A percentile compares a stretch with the other conserved stretches of the same genome.
These are phyloP conservation scores for Bolboschoenoplectus hybrid DNA, from an alignment of 202 grass and related monocot species.

Conservation along the genomic window DNA sequence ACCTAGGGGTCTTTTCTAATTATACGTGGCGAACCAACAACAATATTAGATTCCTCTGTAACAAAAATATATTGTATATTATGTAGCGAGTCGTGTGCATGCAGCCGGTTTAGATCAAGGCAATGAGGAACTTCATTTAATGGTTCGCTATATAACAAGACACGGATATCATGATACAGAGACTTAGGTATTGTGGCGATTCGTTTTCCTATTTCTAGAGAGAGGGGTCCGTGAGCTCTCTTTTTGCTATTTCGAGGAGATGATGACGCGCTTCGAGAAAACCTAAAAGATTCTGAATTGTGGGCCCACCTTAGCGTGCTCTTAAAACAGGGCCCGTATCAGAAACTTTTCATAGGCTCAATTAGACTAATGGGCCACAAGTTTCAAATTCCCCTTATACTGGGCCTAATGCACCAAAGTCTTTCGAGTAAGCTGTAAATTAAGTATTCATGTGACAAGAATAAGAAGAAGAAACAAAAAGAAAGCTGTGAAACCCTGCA, in stretches of 20 bases:
- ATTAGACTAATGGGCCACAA: not conserved
- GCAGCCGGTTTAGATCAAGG: not conserved
- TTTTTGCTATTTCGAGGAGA: conserved; percentile 9
- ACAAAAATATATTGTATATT: not conserved
- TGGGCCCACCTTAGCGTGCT: not conserved
- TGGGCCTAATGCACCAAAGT: not conserved
- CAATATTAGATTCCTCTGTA: not conserved
- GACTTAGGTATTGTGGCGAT: conserved; percentile 15
- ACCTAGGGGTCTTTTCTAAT: not conserved
- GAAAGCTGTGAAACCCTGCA: not conserved
- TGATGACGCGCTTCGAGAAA: not conserved
- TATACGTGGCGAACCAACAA: not conserved
- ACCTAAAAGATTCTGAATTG: not conserved
- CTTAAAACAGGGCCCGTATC: not conserved
- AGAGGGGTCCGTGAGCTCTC: not conserved
- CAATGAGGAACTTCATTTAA: not conserved
- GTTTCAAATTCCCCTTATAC: not conserved
- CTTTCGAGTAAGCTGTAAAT: not conserved
- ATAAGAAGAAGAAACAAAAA: not conserved
- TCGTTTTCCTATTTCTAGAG: conserved; percentile 22
- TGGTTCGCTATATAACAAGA: not conserved
- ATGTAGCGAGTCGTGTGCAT: not conserved
- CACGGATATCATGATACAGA: not conserved
- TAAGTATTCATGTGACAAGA: not conserved
- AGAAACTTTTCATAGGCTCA: too few relatives aligned